Base-by-base conservation (phyloP, 2,329 filamentous ascomycete genomes). In the Byssoonygena ceratinophila region DNA sequence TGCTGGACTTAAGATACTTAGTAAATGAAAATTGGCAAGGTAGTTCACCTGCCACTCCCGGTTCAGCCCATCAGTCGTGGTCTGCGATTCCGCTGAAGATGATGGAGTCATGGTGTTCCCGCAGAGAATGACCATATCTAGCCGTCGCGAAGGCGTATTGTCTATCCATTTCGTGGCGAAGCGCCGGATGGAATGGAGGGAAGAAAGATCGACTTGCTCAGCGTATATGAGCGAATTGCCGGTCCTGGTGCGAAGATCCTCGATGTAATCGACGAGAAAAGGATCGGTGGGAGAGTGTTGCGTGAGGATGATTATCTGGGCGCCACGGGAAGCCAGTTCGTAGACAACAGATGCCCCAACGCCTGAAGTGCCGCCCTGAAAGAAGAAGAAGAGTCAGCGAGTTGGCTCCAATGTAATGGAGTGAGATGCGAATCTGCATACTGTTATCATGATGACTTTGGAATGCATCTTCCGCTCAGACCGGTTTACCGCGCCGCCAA, bases 111-210 rank as follows among this genome's bases (percentile, higher is more conserved):
- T 73, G 0, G 84, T 84, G 41, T 85, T 85, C 8, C 84, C 92
- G 67, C 89, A 95, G 16, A 98, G 76, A 18, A 98, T 79, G 44
- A 98, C 74, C 82, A 91, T 90, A 67, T 98, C 92, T 5, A 98
- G 74, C 45, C 94, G 77, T 53, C 94, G 78, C 7, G 90, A 87
- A 2, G 92, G 91, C 20, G 86, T 80, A 67, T 96, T 97, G 68
- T 98, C 91, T 59, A 98, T 88, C 91, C 94, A 98, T 73, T 88
- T 91, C 0, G 92, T 98, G 11, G 92, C 92, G 66, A 98, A 98
- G 57, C 83, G 78, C 36, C 92, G 85, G 61, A 98, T 84, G 67
- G 87, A 94, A 67, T 95, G 82, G n/a, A 98, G 75, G 14, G 85
- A 91, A 11, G 84, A 73, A 25, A 98, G 79, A 64, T 98, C 89